These are phyloP conservation scores for Epichloe gansuensis DNA, from an alignment of 2,329 filamentous ascomycete species.

Conservation along the genomic window DNA sequence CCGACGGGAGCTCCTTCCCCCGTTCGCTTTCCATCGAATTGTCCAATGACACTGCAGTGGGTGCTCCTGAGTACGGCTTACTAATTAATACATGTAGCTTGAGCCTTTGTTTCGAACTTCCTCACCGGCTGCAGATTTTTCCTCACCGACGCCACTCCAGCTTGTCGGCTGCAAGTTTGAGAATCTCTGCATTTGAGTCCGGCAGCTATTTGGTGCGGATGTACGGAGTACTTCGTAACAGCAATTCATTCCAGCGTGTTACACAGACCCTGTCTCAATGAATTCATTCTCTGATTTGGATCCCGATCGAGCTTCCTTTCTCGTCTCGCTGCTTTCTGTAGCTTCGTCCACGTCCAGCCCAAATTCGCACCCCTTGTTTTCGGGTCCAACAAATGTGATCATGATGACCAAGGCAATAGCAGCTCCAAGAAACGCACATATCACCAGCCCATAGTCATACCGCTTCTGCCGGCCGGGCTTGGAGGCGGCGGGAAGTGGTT, in stretches of 20 bases:
- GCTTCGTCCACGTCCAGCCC: not conserved
- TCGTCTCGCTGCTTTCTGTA: not conserved
- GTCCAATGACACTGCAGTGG: not conserved
- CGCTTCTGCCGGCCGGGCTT: not conserved
- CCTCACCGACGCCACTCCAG: no score
- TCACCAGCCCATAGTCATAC: constrained; percentile 1
- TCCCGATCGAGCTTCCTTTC: not conserved
- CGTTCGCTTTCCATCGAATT: not conserved
- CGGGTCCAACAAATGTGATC: not conserved
- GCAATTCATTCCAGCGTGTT: not conserved
- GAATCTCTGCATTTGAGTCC: no score
- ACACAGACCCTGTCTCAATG: not conserved
- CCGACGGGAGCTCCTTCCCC: not conserved
- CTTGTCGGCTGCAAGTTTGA: no score
- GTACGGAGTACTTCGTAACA: no score
- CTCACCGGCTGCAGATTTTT: no score
- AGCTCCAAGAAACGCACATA: constrained; percentile 1
- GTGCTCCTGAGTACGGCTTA: not conserved
- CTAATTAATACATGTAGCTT: no score
- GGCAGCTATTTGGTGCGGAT: no score
- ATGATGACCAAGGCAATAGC: not conserved
- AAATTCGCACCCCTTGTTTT: not conserved
- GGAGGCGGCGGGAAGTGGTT: not conserved
- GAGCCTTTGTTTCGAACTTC: no score
- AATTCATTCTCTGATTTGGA: not conserved